Conservation (phyloP, 2,329 filamentous ascomycete genomes). For the Fonsecaea pedrosoi region DNA sequence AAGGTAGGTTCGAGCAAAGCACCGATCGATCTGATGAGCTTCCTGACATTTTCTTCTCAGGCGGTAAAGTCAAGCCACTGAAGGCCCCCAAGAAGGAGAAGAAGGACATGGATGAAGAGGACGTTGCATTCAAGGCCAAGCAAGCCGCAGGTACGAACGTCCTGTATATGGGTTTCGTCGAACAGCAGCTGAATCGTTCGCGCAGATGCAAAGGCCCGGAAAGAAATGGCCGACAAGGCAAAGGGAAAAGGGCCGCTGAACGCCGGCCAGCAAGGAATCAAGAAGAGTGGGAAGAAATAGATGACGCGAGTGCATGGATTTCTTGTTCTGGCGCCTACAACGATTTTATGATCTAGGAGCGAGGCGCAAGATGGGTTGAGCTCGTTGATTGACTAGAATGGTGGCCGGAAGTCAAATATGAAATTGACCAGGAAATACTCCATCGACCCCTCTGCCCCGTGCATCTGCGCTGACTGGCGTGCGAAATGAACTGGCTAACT, state of each 20-base stretch:
- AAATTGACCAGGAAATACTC: background rate
- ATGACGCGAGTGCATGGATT: background rate
- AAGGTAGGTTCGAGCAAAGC: conserved; percentile 56
- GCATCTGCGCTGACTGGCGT: background rate
- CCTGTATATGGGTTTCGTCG: background rate
- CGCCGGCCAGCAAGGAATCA: conserved; percentile 85
- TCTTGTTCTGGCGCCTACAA: conserved; percentile 5
- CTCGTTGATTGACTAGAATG: conserved; percentile 2
- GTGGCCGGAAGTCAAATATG: background rate
- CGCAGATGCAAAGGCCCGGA: conserved; percentile 80
- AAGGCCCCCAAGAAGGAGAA: conserved; percentile 87
- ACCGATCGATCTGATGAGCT: background rate
- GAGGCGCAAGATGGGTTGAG: conserved; percentile 29
- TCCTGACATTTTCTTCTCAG: conserved; percentile 51
- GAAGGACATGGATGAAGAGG: conserved; percentile 86
- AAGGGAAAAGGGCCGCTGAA: conserved; percentile 89
- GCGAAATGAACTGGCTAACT: background rate
- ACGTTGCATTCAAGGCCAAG: conserved; percentile 81
- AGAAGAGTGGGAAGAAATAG: conserved; percentile 94
- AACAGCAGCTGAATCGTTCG: conserved; percentile 17
- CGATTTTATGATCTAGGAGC: conserved; percentile 27
- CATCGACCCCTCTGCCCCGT: background rate
- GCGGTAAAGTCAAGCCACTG: conserved; percentile 82
- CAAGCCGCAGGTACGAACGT: conserved; percentile 75
- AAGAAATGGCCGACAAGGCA: conserved; percentile 80